A percentile compares a stretch with the other conserved stretches of the same genome.
phyloP scores from a whole-genome alignment of 2,329 filamentous ascomycete species.

The Exophiala aquamarina region DNA sequence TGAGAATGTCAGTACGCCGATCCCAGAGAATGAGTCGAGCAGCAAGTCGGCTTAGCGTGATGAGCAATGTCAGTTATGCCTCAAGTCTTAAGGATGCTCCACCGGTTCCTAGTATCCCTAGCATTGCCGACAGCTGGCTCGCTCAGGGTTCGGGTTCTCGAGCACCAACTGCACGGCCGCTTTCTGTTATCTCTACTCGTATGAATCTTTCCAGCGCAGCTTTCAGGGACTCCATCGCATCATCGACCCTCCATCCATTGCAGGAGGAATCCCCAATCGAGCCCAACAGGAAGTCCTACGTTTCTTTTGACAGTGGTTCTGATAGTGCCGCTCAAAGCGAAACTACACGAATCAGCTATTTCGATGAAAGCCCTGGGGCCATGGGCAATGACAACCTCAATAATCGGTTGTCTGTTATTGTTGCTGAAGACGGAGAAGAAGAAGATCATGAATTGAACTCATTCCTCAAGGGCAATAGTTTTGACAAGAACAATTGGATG shows the following conservation, averaged over 20 bases:
- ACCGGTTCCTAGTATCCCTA: conserved; percentile 80
- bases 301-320: conserved; percentile 63
- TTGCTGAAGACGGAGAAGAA: conserved; percentile 89
- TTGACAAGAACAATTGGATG: conserved; percentile 99
- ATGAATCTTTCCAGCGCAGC: conserved; percentile 60
- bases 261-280: conserved; percentile 88
- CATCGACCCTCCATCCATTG: conserved; percentile 82
- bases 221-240: conserved; percentile 85
- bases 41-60: conserved; percentile 88
- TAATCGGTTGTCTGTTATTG: conserved; percentile 76
- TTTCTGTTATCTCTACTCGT: conserved; percentile 55
- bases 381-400: conserved; percentile 50
- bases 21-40: conserved; percentile 90
- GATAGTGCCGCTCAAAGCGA: conserved; percentile 72
- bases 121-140: conserved; percentile 79
- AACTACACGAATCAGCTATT: conserved; percentile 75
- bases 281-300: conserved; percentile 90
- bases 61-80: conserved; percentile 88
- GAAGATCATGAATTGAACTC: conserved; percentile 84
- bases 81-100: conserved; percentile 91
- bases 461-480: conserved; percentile 88
- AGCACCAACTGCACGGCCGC: conserved; percentile 49
- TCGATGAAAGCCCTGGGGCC: conserved; percentile 75
- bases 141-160: conserved; percentile 56
- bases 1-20: conserved; percentile 85